Base-by-base conservation (phyloP, 441 rosid species). In the Flueggea neowawraea region DNA sequence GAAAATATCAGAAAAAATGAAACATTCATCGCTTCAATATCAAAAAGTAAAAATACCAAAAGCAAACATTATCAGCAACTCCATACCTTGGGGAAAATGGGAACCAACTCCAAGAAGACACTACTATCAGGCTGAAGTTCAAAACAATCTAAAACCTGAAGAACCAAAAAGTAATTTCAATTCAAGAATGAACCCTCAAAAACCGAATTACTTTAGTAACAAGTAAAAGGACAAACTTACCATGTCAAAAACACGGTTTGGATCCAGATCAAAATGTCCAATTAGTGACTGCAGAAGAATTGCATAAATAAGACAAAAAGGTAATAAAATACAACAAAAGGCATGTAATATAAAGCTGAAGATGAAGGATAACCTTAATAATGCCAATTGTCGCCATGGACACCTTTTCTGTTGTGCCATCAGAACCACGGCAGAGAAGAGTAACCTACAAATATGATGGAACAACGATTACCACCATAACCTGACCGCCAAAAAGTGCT, bases 181-280 rank as follows among this genome's bases (percentile, higher is more conserved):
- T n/a, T n/a, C n/a, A n/a, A 68, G 39, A 33, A 33, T 66, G 55
- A 79, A 63, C 69, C 64, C n/a, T 63, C 65, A 63, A 63, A 14
- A 57, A 61, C 13, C 55, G 2, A 5, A 43, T 28, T 32, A 12
- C 6, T 6, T 16, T n/a, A 57, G 17, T 10, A 17, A 17, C 52
- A 15, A 62, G 58, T 33, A 44, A 10, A 15, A 50, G 15, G 5
- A 72, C 16, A 56, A 66, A 75, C 99, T 94, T 86, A 96, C 99
- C 66, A 96, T 86, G 79, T 96, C 99, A 61, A 96, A 96, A 82
- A 96, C 99, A 71, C 98, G 99, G 71, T 96, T 96, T 1, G 98
- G 99, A 73, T 96, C 99, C 75, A 96, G 78, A 84, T 96, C 99
- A 75, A 96, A 96, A 71, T 96, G 99, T 60, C 99, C 99, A 72